phyloP scores from a whole-genome alignment of 768 basidiomycete genomes.

The Lactifluus piperatus region DNA sequence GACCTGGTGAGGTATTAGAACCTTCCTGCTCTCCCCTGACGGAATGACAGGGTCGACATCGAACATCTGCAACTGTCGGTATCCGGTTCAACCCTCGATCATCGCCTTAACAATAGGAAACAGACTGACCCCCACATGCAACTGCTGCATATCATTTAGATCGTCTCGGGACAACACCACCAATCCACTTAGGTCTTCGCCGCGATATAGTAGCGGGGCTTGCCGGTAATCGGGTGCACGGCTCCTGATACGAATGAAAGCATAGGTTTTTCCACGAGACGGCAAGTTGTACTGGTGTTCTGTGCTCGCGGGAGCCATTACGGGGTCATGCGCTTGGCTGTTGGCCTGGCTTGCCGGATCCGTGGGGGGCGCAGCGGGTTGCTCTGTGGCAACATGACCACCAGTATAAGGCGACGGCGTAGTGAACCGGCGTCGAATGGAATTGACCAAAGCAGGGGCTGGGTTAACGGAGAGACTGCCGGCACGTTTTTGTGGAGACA shows the following conservation, averaged over 20 bases:
- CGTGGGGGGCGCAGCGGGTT: background rate
- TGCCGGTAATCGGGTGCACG: background rate
- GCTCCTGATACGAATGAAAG: slow-evolving; percentile 3
- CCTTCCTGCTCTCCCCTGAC: background rate
- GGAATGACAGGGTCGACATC: background rate
- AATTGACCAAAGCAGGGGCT: background rate
- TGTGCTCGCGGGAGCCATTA: background rate
- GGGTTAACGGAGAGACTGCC: background rate
- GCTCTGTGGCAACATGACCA: background rate
- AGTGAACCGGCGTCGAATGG: slow-evolving; percentile 9
- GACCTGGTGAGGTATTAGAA: background rate
- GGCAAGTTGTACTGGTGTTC: slow-evolving; percentile 1
- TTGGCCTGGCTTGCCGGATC: background rate
- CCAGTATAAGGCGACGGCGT: background rate
- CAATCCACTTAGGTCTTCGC: slow-evolving; percentile 8
- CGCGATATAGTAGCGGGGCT: slow-evolving; percentile 7
- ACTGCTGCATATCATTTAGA: background rate
- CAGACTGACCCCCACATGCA: slow-evolving; percentile 14
- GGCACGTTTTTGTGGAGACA: background rate
- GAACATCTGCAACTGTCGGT: slow-evolving; percentile 1
- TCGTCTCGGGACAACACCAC: slow-evolving; percentile 4
- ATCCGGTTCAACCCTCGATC: background rate
- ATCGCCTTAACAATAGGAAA: background rate
- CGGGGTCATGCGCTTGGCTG: background rate
- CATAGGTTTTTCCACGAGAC: slow-evolving; percentile 14